Evolutionary conservation across 352 stramenopile species (phyloP), one percentile per base, ranked within the genome.

Genomic region (Phytopythium vexans): DNA sequence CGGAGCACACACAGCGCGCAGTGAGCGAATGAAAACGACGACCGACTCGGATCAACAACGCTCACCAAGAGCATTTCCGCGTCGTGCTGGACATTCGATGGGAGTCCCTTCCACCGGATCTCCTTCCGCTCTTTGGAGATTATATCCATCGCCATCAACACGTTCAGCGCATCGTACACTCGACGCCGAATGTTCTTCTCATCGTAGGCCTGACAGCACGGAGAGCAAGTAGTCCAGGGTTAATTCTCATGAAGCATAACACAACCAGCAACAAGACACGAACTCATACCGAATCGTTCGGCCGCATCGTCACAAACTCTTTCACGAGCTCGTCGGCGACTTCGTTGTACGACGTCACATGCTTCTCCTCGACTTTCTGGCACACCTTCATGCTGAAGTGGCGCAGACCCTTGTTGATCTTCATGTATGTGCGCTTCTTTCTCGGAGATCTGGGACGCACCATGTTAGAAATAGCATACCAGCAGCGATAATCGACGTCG

Each of bases 91-190:
- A 89, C 56, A 67, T 87, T 92, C 37, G 77, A 85, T 14, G 80
- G 82, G 36, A 94, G 69, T 6, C 79, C 87, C 63, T 82, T 93
- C 83, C 81, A 97, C 38, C 74, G 72, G 59, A 93, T 97, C 52
- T 96, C 84, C 58, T 97, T 97, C 21, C 96, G 95, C 54, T 98
- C 94, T 69, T 98, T 98, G 32, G 82, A 92, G 51, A 99, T 98
- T 49, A 99, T 98, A 45, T 98, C 95, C 92, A 98, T 98, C 10
- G 96, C 96, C 92, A 98, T 98, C 27, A 99, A 70, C 12, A 99
- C 96, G 64, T 99, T 98, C 11, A 99, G 70, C 33, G 95, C 95
- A 59, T 99, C 96, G 56, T 98, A 99, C 6, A 98, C 95, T 48
- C 96, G 87, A 15, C 96, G 83, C 37, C 96, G 89, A 49, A 99